A percentile compares a stretch with the other conserved stretches of the same genome.
phyloP scores from a whole-genome alignment of 306 rosid species.

The Astragalus membranaceus region DNA sequence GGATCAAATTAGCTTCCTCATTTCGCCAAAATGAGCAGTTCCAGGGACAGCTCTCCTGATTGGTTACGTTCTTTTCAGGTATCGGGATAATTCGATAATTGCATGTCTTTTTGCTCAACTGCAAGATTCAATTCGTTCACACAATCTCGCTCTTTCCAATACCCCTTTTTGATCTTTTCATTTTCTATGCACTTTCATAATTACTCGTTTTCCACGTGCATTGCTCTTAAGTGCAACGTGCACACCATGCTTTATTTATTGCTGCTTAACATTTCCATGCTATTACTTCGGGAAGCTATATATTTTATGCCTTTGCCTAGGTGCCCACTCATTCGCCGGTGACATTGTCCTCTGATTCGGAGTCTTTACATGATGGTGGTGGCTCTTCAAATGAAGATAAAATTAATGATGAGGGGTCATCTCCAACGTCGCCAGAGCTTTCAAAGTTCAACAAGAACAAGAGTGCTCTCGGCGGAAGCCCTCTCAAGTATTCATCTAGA shows the following conservation, averaged over 20 bases:
- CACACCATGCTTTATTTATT: not conserved
- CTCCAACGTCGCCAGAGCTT: constrained; percentile 28
- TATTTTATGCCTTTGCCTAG: constrained; percentile 31
- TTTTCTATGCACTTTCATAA: not conserved
- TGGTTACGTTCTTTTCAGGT: constrained; percentile 87
- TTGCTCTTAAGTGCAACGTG: not conserved
- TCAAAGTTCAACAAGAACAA: constrained; percentile 17
- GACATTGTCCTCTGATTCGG: constrained; percentile 59
- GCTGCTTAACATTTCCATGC: not conserved
- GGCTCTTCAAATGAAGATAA: constrained; percentile 25
- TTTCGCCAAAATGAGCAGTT: constrained; percentile 45
- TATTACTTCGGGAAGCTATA: not conserved
- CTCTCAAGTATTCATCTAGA: constrained; percentile 20
- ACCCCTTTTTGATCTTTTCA: not conserved
- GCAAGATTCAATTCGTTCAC: not conserved
- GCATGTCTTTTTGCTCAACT: not conserved
- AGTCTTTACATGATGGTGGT: constrained; percentile 31
- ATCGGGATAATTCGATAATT: not conserved
- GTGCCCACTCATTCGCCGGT: constrained; percentile 43
- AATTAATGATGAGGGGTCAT: constrained; percentile 29
- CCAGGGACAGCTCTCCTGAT: constrained; percentile 84
- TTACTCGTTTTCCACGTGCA: not conserved
- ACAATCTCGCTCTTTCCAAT: not conserved
- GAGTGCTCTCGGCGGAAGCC: constrained; percentile 13
- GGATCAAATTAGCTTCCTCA: not conserved